Evolutionary conservation across 1,284 basidiomycete species (phyloP), one percentile per base, ranked within the genome.

Genomic region (Anthracocystis walkeri): DNA sequence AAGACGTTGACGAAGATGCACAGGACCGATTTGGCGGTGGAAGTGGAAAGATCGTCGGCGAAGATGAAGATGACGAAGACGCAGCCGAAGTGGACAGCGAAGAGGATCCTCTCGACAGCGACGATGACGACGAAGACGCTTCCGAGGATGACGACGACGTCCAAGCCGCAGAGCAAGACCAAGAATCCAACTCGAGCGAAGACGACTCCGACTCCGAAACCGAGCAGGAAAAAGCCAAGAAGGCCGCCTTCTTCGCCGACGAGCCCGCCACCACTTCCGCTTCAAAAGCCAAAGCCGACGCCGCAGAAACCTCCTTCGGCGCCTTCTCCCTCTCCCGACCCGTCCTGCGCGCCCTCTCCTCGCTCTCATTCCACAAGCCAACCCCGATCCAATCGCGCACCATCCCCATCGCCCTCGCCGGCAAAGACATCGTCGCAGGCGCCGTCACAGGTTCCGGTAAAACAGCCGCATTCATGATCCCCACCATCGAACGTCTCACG

Each of bases 391-490:
- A 99, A 86, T 89, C 96, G 49, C 96, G 98, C 85, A 96, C 97
- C 12, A 98, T 99, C 73, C 96, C 96, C n/a, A 97, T 99, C 72
- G 96, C 96, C 52, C 86, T 99, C 74, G 93, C 95, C 83, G 95
- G 95, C 83, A 89, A 97, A 54, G 96, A 99, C 86, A 91, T 98
- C 77, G 97, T 99, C 81, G 97, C 96, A 77, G 94, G 98, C 64
- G 97, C 96, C 70, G 96, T 99, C 87, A 99, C 97, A 62, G 83
- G 81, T 55, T 98, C 95, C 80, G 96, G 96, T 85, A 99, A 99
- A 88, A 99, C 96, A 20, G 96, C 95, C n/a, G 94, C 95, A 3
- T 99, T 98, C 86, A 94, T 98, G 73, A 96, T 99, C 61, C 96
- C 96, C 31, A 97, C 98, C 94, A 89, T 99, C 62, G 89, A 93